phyloP scores from a whole-genome alignment of 2,329 filamentous ascomycete species.

The Scopulariopsis brevicaulis region DNA sequence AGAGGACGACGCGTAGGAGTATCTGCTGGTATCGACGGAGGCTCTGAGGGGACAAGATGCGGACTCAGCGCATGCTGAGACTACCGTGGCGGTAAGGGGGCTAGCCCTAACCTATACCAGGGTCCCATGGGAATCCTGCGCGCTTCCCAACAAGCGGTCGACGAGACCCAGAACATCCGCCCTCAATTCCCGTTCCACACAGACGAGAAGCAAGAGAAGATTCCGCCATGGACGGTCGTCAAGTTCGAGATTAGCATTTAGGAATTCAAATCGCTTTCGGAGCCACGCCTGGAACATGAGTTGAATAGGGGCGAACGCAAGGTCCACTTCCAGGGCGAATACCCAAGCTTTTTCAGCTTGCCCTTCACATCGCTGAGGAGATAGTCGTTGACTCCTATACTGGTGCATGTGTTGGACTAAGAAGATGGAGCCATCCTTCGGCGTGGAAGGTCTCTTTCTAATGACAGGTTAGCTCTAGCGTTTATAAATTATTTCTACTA shows the following conservation, averaged over 20 bases:
- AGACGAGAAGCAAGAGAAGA: slow-evolving; percentile 25
- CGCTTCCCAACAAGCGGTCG: slow-evolving; percentile 28
- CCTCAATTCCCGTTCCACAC: slow-evolving; percentile 21
- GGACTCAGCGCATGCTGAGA: too few species aligned
- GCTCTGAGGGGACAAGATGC: too few species aligned
- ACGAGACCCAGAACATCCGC: slow-evolving; percentile 16
- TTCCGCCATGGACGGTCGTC: slow-evolving; percentile 25
- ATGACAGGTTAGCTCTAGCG: too few species aligned
- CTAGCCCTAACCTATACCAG: slow-evolving; percentile 25
- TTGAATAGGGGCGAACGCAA: slow-evolving; percentile 24
- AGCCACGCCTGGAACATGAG: slow-evolving; percentile 24
- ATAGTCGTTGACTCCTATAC: too few species aligned
- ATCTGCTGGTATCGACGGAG: too few species aligned
- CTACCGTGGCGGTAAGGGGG: too few species aligned
- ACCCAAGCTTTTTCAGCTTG: slow-evolving; percentile 23
- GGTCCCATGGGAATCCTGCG: slow-evolving; percentile 30
- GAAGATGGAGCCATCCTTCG: too few species aligned
- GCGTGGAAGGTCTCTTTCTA: too few species aligned
- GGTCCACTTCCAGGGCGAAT: slow-evolving; percentile 23
- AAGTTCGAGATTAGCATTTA: slow-evolving; percentile 35
- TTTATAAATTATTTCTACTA: too few species aligned
- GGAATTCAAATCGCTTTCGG: slow-evolving; percentile 25
- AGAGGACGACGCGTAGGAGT: too few species aligned
- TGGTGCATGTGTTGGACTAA: too few species aligned
- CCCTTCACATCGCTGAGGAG: slow-evolving; percentile 4